Conservation (phyloP, 2,329 filamentous ascomycete genomes). For the Xylaria sp. region DNA sequence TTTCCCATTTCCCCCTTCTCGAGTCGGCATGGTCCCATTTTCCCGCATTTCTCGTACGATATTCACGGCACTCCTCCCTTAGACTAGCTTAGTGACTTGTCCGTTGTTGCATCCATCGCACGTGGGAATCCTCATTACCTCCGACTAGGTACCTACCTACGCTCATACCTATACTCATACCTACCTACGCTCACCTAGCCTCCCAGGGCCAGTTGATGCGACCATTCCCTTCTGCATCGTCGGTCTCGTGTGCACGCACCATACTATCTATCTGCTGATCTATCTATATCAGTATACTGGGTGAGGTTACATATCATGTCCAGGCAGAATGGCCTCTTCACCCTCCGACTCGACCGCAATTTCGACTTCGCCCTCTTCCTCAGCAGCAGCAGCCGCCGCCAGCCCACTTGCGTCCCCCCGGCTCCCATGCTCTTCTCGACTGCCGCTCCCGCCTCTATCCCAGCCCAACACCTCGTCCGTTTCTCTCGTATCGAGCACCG, state of each 20-base stretch:
- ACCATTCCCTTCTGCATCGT: not conserved
- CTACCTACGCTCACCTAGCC: too few relatives aligned
- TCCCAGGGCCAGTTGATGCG: not conserved
- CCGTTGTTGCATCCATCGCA: too few relatives aligned
- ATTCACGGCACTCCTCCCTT: not conserved
- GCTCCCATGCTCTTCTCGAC: constrained; percentile 27
- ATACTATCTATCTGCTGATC: not conserved
- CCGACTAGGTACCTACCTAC: too few relatives aligned
- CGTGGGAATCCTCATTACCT: too few relatives aligned
- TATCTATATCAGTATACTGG: too few relatives aligned
- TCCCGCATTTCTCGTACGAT: not conserved
- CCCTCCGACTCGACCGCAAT: not conserved
- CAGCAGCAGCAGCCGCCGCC: not conserved
- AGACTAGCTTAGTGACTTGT: too few relatives aligned
- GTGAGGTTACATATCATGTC: not conserved
- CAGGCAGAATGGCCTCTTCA: constrained; percentile 10
- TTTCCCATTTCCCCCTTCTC: not conserved
- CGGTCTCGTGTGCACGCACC: not conserved
- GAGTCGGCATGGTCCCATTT: not conserved
- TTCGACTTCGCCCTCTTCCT: not conserved
- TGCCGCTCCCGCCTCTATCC: constrained; percentile 55
- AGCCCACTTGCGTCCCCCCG: constrained; percentile 6
- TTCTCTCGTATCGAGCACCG: constrained; percentile 59
- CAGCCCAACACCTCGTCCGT: constrained; percentile 58
- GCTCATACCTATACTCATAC: too few relatives aligned